Conservation (phyloP, 139 green algal species). For the Raphidocelis subcapitata region DNA sequence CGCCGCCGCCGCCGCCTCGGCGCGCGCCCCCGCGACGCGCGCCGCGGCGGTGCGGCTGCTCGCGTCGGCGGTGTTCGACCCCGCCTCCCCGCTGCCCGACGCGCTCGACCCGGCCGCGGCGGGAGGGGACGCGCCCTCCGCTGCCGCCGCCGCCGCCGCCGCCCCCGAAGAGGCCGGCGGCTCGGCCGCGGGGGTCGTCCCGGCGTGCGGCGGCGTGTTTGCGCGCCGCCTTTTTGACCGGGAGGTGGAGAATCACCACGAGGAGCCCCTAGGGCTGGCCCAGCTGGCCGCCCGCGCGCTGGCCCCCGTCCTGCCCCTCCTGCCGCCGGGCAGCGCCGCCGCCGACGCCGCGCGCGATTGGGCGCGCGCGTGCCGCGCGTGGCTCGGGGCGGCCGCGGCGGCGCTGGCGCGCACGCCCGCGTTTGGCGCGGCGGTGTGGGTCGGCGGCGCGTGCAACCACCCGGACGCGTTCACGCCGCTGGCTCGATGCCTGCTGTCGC, state of each 20-base stretch:
- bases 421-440: background rate
- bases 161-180: too few relatives aligned
- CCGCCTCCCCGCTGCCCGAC: too few relatives aligned
- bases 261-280: constrained; percentile 69
- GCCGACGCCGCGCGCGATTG: background rate
- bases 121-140: background rate
- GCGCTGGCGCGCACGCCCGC: background rate
- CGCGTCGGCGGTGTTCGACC: too few relatives aligned
- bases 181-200: too few relatives aligned
- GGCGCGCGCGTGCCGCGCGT: background rate
- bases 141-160: background rate
- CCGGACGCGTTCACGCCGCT: constrained; percentile 41
- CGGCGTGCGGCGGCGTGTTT: too few relatives aligned
- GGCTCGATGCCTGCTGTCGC: constrained; percentile 39
- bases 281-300: constrained; percentile 58
- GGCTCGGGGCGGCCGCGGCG: background rate
- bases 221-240: constrained; percentile 77
- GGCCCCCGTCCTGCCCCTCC: background rate
- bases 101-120: too few relatives aligned
- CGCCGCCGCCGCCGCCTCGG: too few relatives aligned
- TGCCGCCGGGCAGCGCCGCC: background rate
- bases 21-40: too few relatives aligned
- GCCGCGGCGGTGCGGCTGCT: too few relatives aligned
- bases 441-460: constrained; percentile 30
- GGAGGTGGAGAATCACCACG: constrained; percentile 85